Evolutionary conservation across 768 basidiomycete genomes (phyloP).

Genomic region (Mycena capillaripes): DNA sequence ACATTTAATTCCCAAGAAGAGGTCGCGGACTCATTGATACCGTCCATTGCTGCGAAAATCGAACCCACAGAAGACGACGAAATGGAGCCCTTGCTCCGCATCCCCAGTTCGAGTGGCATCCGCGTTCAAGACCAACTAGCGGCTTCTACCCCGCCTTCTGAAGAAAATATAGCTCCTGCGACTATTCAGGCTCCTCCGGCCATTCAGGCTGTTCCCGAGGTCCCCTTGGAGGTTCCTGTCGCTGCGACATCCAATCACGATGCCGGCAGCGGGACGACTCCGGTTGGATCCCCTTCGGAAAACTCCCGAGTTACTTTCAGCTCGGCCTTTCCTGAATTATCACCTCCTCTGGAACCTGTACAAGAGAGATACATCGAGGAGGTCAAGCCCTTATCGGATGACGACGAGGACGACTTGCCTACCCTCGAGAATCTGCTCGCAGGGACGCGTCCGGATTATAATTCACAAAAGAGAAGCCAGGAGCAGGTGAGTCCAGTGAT

Average conservation of each 20-base stretch:
- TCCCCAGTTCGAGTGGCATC: background rate
- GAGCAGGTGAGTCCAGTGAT: background rate
- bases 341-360: conserved; percentile 4
- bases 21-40: background rate
- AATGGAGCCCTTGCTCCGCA: background rate
- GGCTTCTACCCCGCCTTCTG: background rate
- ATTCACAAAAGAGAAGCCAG: conserved; percentile 1
- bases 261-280: background rate
- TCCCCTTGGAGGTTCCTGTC: background rate
- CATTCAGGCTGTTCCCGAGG: background rate
- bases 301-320: background rate
- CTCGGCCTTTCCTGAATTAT: conserved; percentile 4
- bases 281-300: background rate
- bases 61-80: background rate
- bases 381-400: background rate
- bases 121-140: background rate
- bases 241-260: background rate
- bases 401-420: conserved; percentile 12
- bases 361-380: background rate
- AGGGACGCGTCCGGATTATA: conserved; percentile 12
- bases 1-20: background rate
- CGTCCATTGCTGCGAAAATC: background rate
- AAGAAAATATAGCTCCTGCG: no score
- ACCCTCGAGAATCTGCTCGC: conserved; percentile 10
- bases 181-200: no score